Conservation (phyloP, 225 moss, liverwort and hornwort species). For the Marchantia paleacea region DNA sequence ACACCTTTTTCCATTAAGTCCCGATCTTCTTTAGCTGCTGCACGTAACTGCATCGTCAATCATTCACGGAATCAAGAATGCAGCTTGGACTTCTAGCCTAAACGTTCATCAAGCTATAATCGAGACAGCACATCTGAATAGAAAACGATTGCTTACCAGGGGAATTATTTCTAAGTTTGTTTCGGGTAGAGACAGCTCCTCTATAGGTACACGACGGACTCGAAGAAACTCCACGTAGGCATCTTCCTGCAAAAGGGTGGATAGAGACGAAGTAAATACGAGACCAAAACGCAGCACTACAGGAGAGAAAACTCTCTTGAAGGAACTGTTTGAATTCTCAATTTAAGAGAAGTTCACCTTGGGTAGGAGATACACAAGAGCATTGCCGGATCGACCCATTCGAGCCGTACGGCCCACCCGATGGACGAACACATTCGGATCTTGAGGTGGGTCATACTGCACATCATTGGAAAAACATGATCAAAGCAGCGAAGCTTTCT, state of each 20-base stretch:
- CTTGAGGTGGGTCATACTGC: slow-evolving; percentile 99
- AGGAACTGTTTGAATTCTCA: not conserved
- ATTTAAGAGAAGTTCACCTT: slow-evolving; percentile 48
- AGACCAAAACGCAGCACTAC: not conserved
- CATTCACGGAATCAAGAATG: not conserved
- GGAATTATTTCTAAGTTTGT: slow-evolving; percentile 57
- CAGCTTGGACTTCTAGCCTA: too few relatives aligned
- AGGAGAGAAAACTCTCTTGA: not conserved
- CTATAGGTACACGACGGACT: slow-evolving; percentile 82
- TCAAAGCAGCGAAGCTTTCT: slow-evolving; percentile 3
- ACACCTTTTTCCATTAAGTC: slow-evolving; percentile 96
- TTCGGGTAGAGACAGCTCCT: slow-evolving; percentile 51
- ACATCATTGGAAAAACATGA: not conserved
- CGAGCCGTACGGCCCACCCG: slow-evolving; percentile 97
- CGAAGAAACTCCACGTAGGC: slow-evolving; percentile 86
- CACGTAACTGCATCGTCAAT: slow-evolving; percentile 60
- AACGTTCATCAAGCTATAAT: too few relatives aligned
- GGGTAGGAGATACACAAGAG: slow-evolving; percentile 84
- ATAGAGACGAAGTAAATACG: not conserved
- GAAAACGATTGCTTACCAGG: slow-evolving; percentile 43
- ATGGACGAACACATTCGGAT: slow-evolving; percentile 98
- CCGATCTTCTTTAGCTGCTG: slow-evolving; percentile 77
- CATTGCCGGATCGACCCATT: slow-evolving; percentile 97
- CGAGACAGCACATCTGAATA: too few relatives aligned
- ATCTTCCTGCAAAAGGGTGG: slow-evolving; percentile 65